Conservation (phyloP, 2,329 filamentous ascomycete genomes). For the Clarireedia monteithiana region DNA sequence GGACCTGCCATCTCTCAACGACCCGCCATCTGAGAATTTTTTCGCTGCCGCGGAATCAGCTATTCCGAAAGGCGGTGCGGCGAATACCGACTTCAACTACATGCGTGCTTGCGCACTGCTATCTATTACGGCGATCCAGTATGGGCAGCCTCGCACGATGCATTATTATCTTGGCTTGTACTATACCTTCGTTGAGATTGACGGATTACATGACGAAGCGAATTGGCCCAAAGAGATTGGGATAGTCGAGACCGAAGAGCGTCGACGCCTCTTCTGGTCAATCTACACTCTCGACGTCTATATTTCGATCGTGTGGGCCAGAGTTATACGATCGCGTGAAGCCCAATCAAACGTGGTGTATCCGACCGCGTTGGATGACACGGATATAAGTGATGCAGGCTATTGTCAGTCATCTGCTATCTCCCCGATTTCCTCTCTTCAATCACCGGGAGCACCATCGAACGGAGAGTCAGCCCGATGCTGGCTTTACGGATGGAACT, state of each 20-base stretch:
- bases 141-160: constrained; percentile 40
- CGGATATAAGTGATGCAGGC: too few relatives aligned
- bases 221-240: constrained; percentile 40
- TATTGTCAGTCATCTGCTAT: too few relatives aligned
- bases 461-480: constrained; percentile 26
- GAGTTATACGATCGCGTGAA: constrained; percentile 38
- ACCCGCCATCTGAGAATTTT: too few relatives aligned
- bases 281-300: constrained; percentile 50
- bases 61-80: too few relatives aligned
- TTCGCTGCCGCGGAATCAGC: too few relatives aligned
- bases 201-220: constrained; percentile 44
- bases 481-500: constrained; percentile 51
- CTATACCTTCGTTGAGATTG: constrained; percentile 40
- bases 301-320: constrained; percentile 44
- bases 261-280: constrained; percentile 46
- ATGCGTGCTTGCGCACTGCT: constrained; percentile 41
- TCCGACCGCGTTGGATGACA: constrained; percentile 39
- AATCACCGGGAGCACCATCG: too few relatives aligned
- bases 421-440: too few relatives aligned
- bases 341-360: constrained; percentile 39
- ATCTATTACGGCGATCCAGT: constrained; percentile 43
- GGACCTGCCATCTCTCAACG: constrained; percentile 9
- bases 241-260: constrained; percentile 40
- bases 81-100: constrained; percentile 30
- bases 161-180: constrained; percentile 44